Evolutionary conservation across 495 filamentous ascomycete genomes (phyloP).

Genomic region (Symbiotaphrina buchneri): DNA sequence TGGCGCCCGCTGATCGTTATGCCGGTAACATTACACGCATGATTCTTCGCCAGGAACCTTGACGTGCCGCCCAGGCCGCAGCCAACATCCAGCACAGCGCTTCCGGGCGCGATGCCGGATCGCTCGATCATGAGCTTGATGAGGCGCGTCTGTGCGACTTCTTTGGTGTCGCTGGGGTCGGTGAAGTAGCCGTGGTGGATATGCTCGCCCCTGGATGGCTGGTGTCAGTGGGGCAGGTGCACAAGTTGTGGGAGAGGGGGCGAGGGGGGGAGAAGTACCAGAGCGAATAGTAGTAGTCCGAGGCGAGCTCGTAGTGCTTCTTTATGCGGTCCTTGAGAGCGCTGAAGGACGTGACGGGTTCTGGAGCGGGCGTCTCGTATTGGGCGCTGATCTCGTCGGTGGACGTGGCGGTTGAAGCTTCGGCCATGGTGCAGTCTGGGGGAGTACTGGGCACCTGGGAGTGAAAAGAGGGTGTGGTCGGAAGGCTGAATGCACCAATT

Average conservation of each 20-base stretch:
- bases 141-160: constrained; percentile 25
- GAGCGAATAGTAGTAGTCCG: constrained; percentile 26
- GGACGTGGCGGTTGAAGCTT: too few species aligned
- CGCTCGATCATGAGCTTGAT: constrained; percentile 24
- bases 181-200: constrained; percentile 35
- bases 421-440: too few species aligned
- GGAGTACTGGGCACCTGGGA: too few species aligned
- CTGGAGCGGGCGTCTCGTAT: too few species aligned
- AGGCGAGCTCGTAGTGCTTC: too few species aligned
- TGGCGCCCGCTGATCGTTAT: constrained; percentile 33
- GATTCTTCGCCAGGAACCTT: constrained; percentile 22
- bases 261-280: constrained; percentile 14
- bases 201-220: constrained; percentile 27
- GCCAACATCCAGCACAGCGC: constrained; percentile 26
- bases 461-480: too few species aligned
- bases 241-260: background rate
- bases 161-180: constrained; percentile 20
- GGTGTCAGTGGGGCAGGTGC: background rate
- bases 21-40: constrained; percentile 24
- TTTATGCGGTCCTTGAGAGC: too few species aligned
- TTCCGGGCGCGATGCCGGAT: constrained; percentile 12
- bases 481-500: too few species aligned
- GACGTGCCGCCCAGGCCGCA: constrained; percentile 33
- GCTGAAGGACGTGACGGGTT: too few species aligned
- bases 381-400: too few species aligned